phyloP scores from a whole-genome alignment of 345 rosid genomes.

The Murraya paniculata region DNA sequence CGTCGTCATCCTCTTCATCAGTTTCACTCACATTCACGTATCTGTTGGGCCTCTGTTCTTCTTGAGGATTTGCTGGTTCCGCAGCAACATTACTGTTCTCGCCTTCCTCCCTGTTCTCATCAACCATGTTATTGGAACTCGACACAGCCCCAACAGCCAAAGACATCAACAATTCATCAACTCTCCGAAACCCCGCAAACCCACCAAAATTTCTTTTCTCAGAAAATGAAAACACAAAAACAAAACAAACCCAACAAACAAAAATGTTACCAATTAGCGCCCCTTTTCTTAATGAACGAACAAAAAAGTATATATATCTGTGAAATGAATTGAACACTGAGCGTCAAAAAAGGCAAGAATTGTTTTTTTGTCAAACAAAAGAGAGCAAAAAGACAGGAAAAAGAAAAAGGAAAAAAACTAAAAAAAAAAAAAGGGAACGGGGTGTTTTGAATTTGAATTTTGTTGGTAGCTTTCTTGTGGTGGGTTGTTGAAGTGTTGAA shows the following conservation, averaged over 20 bases:
- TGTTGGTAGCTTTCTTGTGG: not conserved
- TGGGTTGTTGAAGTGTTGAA: conserved; percentile 24
- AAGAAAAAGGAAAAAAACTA: too few relatives aligned
- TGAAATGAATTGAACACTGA: too few relatives aligned
- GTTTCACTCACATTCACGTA: conserved; percentile 31
- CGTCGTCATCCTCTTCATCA: conserved; percentile 61
- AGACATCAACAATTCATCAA: conserved; percentile 48
- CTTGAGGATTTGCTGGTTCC: conserved; percentile 16
- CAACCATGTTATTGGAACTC: conserved; percentile 59
- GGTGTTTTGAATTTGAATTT: not conserved
- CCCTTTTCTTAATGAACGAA: too few relatives aligned
- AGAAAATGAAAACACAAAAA: not conserved
- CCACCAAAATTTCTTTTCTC: too few relatives aligned
- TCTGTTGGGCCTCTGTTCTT: not conserved
- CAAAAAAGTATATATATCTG: too few relatives aligned
- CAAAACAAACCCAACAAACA: not conserved
- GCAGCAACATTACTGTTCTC: not conserved
- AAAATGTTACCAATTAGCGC: too few relatives aligned
- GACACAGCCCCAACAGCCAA: conserved; percentile 45
- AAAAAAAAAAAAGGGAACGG: conserved; percentile 1
- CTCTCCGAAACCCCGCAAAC: not conserved
- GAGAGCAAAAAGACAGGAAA: not conserved
- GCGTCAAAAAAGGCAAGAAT: not conserved
- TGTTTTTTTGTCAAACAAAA: not conserved
- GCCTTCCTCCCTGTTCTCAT: conserved; percentile 26